Percentiles rank a stretch among this genome's conserved stretches.
These are phyloP conservation scores for Bacterosira constricta DNA, from an alignment of 108 stramenopile species.

Conservation along the genomic window DNA sequence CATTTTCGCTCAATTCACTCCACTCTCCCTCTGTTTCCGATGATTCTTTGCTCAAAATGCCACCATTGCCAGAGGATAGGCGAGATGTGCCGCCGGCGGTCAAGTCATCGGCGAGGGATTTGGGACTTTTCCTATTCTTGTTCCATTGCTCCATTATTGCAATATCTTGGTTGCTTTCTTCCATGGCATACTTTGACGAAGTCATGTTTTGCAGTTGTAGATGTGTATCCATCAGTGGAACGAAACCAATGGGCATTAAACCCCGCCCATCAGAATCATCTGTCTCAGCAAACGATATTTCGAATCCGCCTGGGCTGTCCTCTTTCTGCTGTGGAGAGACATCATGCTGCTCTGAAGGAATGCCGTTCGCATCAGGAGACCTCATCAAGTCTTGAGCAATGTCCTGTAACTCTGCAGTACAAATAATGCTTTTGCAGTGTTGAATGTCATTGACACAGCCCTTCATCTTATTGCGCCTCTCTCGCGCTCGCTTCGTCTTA, in stretches of 20 bases:
- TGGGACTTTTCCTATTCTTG: slow-evolving; percentile 15
- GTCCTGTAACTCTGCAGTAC: not conserved
- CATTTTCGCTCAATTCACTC: slow-evolving; percentile 34
- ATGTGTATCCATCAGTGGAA: not conserved
- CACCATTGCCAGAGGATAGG: slow-evolving; percentile 5
- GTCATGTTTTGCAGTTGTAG: not conserved
- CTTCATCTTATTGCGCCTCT: too few species aligned
- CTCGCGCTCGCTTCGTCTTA: not conserved
- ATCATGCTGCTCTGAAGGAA: not conserved
- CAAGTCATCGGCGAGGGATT: slow-evolving; percentile 50
- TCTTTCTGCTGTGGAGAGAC: not conserved
- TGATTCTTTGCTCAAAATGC: slow-evolving; percentile 4
- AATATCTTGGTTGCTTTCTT: slow-evolving; percentile 1
- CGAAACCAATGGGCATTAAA: not conserved
- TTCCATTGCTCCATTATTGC: slow-evolving; percentile 21
- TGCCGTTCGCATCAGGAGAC: not conserved
- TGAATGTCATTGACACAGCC: not conserved
- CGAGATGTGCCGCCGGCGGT: slow-evolving; percentile 14
- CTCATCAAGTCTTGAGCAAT: not conserved
- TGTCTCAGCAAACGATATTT: not conserved
- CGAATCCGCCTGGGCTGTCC: too few species aligned
- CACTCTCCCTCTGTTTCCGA: slow-evolving; percentile 8
- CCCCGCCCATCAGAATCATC: not conserved
- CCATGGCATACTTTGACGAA: slow-evolving; percentile 1
- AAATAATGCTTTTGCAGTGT: not conserved